A percentile compares a stretch with the other conserved stretches of the same genome.
Conservation (phyloP, 73 alveolate species). For the Paramecium sexaurelia region DNA sequence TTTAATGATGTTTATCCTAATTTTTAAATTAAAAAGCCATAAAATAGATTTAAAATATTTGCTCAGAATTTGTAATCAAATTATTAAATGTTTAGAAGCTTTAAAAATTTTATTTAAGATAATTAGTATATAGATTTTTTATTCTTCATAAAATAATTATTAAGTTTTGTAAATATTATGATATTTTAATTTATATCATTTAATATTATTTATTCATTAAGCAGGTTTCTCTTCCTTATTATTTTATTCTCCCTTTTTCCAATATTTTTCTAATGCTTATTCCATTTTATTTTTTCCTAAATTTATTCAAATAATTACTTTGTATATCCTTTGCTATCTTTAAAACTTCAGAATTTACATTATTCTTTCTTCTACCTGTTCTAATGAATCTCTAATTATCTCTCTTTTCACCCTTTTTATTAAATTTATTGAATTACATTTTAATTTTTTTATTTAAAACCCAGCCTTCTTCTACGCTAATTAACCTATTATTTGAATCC, state of each 20-base stretch:
- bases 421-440: not conserved
- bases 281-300: constrained; percentile 5
- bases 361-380: not conserved
- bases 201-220: too few relatives aligned
- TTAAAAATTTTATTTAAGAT: too few relatives aligned
- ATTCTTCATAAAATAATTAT: too few relatives aligned
- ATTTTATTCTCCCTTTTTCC: not conserved
- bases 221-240: not conserved
- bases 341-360: not conserved
- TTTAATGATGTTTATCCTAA: too few relatives aligned
- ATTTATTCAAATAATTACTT: not conserved
- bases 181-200: not conserved
- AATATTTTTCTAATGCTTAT: not conserved
- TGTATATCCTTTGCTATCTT: not conserved
- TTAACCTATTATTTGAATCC: not conserved
- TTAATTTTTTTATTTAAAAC: constrained; percentile 1
- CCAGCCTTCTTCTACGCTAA: constrained; percentile 15
- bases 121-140: too few relatives aligned
- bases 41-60: too few relatives aligned
- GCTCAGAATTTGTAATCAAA: too few relatives aligned
- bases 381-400: not conserved
- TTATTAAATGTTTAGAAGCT: too few relatives aligned
- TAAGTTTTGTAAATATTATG: too few relatives aligned
- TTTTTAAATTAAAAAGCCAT: too few relatives aligned
- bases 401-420: constrained; percentile 3